Conservation (phyloP, 2,329 filamentous ascomycete genomes). For the Tolypocladium guangdongense region DNA sequence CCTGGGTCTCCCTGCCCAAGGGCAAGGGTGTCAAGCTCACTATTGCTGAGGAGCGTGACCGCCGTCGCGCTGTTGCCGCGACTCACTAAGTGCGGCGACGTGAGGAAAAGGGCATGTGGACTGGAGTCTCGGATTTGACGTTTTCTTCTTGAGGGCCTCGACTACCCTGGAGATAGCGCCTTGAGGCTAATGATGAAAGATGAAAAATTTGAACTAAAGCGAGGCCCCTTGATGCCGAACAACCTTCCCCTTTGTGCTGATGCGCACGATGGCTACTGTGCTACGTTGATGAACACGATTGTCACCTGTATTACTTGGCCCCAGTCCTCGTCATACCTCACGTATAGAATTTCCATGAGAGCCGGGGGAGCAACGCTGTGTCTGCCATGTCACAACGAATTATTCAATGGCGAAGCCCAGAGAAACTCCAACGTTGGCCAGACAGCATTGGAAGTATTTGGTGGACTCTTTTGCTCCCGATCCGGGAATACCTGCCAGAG, state of each 20-base stretch:
- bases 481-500: too few relatives aligned
- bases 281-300: neutral
- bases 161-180: conserved; percentile 23
- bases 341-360: neutral
- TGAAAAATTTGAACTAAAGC: conserved; percentile 10
- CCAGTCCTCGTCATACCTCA: neutral
- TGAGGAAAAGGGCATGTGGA: conserved; percentile 24
- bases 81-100: conserved; percentile 33
- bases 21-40: conserved; percentile 99
- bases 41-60: conserved; percentile 98
- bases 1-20: conserved; percentile 99
- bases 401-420: too few relatives aligned
- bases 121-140: conserved; percentile 30
- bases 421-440: too few relatives aligned
- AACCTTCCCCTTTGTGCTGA: neutral
- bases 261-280: neutral
- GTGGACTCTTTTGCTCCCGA: too few relatives aligned
- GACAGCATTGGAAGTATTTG: too few relatives aligned
- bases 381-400: too few relatives aligned
- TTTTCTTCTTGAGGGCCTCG: conserved; percentile 18
- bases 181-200: conserved; percentile 25
- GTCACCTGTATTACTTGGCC: neutral
- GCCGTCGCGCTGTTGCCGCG: conserved; percentile 62
- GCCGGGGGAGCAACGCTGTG: too few relatives aligned
- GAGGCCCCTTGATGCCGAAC: neutral